Evolutionary conservation across 768 basidiomycete genomes (phyloP).

Genomic region (Russula virescens): DNA sequence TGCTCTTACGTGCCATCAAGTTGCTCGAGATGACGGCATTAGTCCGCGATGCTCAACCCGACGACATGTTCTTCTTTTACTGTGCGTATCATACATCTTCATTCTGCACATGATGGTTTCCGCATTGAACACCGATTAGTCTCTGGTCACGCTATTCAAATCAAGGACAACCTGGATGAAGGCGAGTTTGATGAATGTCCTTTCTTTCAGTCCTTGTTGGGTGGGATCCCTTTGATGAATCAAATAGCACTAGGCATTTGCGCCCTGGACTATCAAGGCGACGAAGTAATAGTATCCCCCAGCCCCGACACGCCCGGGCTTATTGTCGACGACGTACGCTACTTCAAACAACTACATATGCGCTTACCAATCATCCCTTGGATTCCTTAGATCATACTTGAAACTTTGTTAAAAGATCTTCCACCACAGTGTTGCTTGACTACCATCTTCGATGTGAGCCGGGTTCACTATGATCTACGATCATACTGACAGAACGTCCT

Average conservation of each 20-base stretch:
- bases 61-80: slow-evolving; percentile 1
- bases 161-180: neutral
- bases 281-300: too few species aligned
- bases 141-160: slow-evolving; percentile 2
- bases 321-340: slow-evolving; percentile 3
- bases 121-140: neutral
- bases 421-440: slow-evolving; percentile 2
- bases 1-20: neutral
- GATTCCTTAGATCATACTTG: neutral
- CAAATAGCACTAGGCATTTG: neutral
- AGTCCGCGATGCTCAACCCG: neutral
- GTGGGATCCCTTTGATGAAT: neutral
- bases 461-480: neutral
- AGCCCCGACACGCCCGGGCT: neutral
- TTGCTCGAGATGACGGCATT: neutral
- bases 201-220: neutral
- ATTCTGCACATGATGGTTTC: neutral
- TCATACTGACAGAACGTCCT: neutral
- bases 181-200: neutral
- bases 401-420: slow-evolving; percentile 1
- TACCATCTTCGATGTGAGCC: slow-evolving; percentile 6
- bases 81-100: neutral
- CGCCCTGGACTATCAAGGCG: neutral
- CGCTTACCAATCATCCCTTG: neutral
- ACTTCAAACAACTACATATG: too few species aligned